Evolutionary conservation across 345 rosid species (phyloP), one percentile per base, ranked within the genome.

Genomic region (Salix exigua): DNA sequence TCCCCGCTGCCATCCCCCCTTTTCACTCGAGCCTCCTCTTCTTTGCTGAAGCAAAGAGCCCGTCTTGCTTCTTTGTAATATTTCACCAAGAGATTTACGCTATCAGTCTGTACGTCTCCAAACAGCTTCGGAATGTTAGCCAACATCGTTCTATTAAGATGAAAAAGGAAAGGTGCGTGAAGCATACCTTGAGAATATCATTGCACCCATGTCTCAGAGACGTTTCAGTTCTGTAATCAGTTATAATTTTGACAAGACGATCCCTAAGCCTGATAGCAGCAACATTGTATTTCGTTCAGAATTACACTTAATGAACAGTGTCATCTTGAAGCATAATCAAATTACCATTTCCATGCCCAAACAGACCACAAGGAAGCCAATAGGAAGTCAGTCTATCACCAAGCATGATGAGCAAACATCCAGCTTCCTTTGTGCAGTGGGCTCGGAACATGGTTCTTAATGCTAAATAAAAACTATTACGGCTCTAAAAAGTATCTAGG

Each of bases 161-260:
- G 7, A 26, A 71, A 33, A 76, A 68, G 25, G 18, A 64, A 62
- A n/a, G 38, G 48, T 17, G 51, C 23, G 38, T 23, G 16, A 48
- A 73, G 79, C 37, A 71, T 83, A 96, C 98, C 99, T 94, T 96
- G 68, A 96, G 94, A 76, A 94, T 96, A 79, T 92, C 97, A 73
- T 96, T 96, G 85, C 99, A 96, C 51, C 98, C 99, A 67, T 91
- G 97, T 83, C 99, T 87, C 72, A 94, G 94, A 78, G 99, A 96
- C 74, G 99, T 96, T 85, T 96, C 99, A 2, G 99, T 94, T 87
- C 98, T 88, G 88, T 91, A 96, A 83, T 96, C 99, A 8, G 99
- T 96, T 50, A 96, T 84, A 75, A 96, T 94, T 82, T 96, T 96
- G 50, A 96, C 97, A 44, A 96, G 84, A 75, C 97, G 90, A 78